Base-by-base conservation (phyloP, 2,329 filamentous ascomycete genomes). In the Aspergillus udagawae region DNA sequence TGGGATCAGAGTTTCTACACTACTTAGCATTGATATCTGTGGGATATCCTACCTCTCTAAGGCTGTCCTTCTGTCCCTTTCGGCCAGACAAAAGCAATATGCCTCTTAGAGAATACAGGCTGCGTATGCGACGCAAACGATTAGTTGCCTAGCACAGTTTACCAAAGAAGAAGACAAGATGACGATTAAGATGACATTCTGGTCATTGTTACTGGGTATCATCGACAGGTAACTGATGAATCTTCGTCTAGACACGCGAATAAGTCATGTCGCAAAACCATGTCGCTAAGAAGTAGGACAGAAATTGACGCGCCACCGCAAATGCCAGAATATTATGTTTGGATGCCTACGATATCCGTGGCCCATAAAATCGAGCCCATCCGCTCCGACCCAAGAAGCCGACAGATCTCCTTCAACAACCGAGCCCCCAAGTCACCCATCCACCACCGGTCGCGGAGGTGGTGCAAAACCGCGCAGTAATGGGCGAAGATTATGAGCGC, bases 391-490 rank as follows among this genome's bases (percentile, higher is more conserved):
- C 44, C 44, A 1, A 47, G 20, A 1, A 47, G 44, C 0, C 21
- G 44, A 47, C 44, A 47, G 44, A 51, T 27, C 48, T 60, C 53
- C 21, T 58, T 51, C 21, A 60, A 25, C n/a, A 57, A 35, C 21
- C 20, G 41, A 8, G 32, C 41, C 14, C 58, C 58, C 28, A 53
- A 29, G 27, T 49, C 29, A 2, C 49, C 58, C 55, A 60, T 58
- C 58, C 58, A 60, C 58, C 58, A 60, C 8, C 52, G 58, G 17
- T 54, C 49, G 6, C 58, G 52, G 2, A 60, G 50, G n/a, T 57
- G 58, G 25, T 60, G 55, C 3, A 60, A 21, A 7, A 60, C 55
- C 12, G 53, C 55, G 25, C 49, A 57, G 45, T 60, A 57, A 23
- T 60, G 58, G 4, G 58, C 58, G 12, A 60, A 38, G 5, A 60